Conservation (phyloP, 768 basidiomycete species). For the Mycena latifolia region DNA sequence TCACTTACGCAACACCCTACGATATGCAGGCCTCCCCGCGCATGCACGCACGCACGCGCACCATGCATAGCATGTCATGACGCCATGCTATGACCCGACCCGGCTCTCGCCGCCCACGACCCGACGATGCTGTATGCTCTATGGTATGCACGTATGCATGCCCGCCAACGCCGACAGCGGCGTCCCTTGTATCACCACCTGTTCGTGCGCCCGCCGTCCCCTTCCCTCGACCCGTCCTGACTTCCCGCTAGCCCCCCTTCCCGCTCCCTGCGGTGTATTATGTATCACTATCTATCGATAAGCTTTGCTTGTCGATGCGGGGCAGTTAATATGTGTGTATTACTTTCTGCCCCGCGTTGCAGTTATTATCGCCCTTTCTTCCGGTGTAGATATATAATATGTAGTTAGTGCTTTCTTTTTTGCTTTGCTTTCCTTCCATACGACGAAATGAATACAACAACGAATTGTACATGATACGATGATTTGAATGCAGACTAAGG, state of each 20-base stretch:
- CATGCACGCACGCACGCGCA: conserved; percentile 1
- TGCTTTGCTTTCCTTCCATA: neutral
- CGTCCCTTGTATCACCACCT: conserved; percentile 27
- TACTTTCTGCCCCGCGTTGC: neutral
- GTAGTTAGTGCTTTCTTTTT: conserved; percentile 9
- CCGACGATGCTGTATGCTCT: neutral
- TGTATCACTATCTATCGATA: conserved; percentile 19
- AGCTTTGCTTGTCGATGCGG: neutral
- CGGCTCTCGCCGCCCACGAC: neutral
- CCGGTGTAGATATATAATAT: conserved; percentile 29
- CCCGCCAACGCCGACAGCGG: conserved; percentile 25
- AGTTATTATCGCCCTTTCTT: neutral
- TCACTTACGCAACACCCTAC: conserved; percentile 7
- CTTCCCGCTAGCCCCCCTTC: no score
- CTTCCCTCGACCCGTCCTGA: neutral
- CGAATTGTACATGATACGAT: neutral
- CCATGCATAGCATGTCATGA: neutral
- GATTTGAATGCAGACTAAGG: no score
- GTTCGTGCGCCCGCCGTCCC: conserved; percentile 9
- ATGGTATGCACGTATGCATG: neutral
- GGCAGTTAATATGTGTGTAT: no score
- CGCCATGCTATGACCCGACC: neutral
- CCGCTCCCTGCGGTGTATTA: neutral
- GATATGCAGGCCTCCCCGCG: neutral
- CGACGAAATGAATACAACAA: neutral